phyloP scores from a whole-genome alignment of 108 stramenopile genomes.

The Cyclotella atomus region DNA sequence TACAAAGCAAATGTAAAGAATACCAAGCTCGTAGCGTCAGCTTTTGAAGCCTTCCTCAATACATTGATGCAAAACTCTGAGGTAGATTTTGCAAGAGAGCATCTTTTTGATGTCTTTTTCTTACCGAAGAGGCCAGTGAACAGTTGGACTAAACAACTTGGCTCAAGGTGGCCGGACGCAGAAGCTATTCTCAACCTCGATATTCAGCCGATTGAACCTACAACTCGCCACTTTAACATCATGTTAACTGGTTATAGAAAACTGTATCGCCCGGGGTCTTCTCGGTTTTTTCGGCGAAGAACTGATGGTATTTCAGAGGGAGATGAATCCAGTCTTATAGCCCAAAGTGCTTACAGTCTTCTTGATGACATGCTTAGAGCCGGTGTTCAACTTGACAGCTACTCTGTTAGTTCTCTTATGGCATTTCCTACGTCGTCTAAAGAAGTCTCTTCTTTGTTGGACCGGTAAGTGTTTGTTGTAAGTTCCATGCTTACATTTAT shows the following conservation, averaged over 20 bases:
- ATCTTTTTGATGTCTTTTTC: slow-evolving; percentile 64
- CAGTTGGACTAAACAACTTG: not conserved
- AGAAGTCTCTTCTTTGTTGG: slow-evolving; percentile 53
- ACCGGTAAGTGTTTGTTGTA: not conserved
- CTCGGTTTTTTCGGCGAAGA: no score
- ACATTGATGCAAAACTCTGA: slow-evolving; percentile 58
- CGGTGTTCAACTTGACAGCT: slow-evolving; percentile 58
- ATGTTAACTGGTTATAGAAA: slow-evolving; percentile 72
- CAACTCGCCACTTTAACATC: slow-evolving; percentile 75
- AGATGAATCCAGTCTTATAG: no score
- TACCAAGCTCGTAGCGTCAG: slow-evolving; percentile 37
- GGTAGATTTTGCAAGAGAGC: slow-evolving; percentile 50
- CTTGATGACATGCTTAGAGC: slow-evolving; percentile 54
- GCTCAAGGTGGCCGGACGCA: not conserved
- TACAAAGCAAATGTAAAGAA: slow-evolving; percentile 25
- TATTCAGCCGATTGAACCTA: slow-evolving; percentile 30
- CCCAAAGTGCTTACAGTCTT: slow-evolving; percentile 47
- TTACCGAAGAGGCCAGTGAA: no score
- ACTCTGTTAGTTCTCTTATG: slow-evolving; percentile 72
- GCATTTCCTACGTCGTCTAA: slow-evolving; percentile 46
- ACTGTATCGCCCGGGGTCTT: slow-evolving; percentile 11
- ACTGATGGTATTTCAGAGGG: not conserved
- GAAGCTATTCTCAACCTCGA: not conserved
- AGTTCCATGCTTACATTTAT: no score
- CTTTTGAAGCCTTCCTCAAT: slow-evolving; percentile 70